Evolutionary conservation across 768 basidiomycete genomes (phyloP).

Genomic region (Imleria badia): DNA sequence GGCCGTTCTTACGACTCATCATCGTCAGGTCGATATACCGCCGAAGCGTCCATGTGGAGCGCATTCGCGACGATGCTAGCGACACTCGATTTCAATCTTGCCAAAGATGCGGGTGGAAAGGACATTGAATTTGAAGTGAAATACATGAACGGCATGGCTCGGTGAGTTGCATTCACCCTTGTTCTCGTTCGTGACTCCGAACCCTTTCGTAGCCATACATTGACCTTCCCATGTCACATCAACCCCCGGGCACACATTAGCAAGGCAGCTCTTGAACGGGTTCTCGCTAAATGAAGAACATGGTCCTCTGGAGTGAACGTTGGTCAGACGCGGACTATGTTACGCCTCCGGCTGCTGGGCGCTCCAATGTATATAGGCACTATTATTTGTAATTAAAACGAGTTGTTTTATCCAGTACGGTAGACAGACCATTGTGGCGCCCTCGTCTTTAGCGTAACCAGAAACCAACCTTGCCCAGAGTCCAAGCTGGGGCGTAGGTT

Average conservation of each 20-base stretch:
- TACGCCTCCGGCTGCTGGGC: too few species aligned
- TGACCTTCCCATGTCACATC: slow-evolving; percentile 18
- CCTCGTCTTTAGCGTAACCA: too few species aligned
- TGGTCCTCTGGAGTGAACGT: too few species aligned
- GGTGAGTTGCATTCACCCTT: slow-evolving; percentile 1
- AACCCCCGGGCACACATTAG: slow-evolving; percentile 6
- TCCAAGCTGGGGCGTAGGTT: too few species aligned
- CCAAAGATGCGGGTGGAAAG: slow-evolving; percentile 7
- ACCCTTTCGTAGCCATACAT: slow-evolving; percentile 1
- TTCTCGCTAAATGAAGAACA: not conserved
- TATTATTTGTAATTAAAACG: too few species aligned
- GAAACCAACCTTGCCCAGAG: too few species aligned
- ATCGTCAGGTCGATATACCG: slow-evolving; percentile 9
- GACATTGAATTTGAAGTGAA: slow-evolving; percentile 5
- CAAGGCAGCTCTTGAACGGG: slow-evolving; percentile 6
- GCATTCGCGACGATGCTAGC: slow-evolving; percentile 22
- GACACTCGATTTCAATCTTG: slow-evolving; percentile 15
- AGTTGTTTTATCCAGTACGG: too few species aligned
- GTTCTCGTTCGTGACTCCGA: not conserved
- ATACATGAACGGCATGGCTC: slow-evolving; percentile 4
- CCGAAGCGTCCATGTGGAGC: slow-evolving; percentile 5
- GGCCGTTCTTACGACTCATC: not conserved
- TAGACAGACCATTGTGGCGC: too few species aligned
- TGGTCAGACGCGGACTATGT: too few species aligned
- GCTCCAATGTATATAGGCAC: too few species aligned